Base-by-base conservation (phyloP, 1,284 basidiomycete genomes). In the Leccinum subrobustum region DNA sequence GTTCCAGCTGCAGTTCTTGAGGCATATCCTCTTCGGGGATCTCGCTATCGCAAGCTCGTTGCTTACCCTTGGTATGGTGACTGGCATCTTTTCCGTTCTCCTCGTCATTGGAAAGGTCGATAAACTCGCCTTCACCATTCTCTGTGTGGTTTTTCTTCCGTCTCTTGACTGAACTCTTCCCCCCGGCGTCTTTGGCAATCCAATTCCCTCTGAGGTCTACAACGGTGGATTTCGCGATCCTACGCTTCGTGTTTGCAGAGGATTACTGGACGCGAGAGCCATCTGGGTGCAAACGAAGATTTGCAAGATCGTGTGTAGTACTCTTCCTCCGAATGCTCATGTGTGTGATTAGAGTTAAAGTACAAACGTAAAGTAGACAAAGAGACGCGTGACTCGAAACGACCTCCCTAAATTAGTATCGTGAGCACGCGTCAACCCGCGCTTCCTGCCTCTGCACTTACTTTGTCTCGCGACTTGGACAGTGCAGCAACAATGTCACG, bases 231-330 rank as follows among this genome's bases (percentile, higher is more conserved):
- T 61, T 64, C 37, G 74, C 69, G 23, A 67, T 73, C 56, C 71
- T 70, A 8, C 59, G 67, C 31, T 65, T 62, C 2, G 68, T 56
- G 59, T 78, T 80, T 12, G 58, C 58, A 11, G 75, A 73, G 20
- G 72, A 75, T 61, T 79, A 83, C 47, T 77, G 74, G 12, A 87
- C 82, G 33, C 85, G 83, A 29, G 78, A 78, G 9, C 86, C 86
- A 67, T 87, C 81, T 14, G 82, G 81, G 63, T 84, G 87, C 1
- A 88, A 68, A 18, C 84, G 81, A 29, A 89, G 79, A 54, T 80
- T 78, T 0, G 86, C 76, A 35, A 83, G 78, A 67, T 88, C 87
- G 66, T 83, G 84, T 18, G 87, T 79, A 2, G 83, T 87, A 58
- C 75, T 83, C 56, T 72, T 76, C 54, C 85, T 82, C 52, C 75